A percentile compares a stretch with the other conserved stretches of the same genome.
These are phyloP conservation scores for Cyathus striatus DNA, from an alignment of 768 basidiomycete genomes.

Conservation along the genomic window DNA sequence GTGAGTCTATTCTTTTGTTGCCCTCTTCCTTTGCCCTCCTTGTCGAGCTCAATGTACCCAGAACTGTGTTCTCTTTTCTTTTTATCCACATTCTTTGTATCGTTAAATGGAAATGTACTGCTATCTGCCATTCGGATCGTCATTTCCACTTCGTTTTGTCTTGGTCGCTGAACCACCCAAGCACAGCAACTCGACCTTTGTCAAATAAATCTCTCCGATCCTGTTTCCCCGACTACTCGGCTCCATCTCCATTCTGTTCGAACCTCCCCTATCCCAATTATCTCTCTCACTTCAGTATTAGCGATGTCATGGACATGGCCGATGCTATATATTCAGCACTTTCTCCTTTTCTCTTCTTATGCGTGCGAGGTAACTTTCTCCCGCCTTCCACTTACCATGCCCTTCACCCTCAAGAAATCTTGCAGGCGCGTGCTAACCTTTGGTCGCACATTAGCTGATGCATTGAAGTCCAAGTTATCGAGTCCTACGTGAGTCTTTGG, in stretches of 20 bases:
- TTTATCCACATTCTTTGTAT: too few species aligned
- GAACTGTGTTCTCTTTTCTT: too few species aligned
- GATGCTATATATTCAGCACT: constrained; percentile 1
- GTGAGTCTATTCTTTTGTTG: too few species aligned
- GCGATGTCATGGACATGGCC: background rate
- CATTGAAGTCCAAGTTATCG: constrained; percentile 31
- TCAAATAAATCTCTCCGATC: constrained; percentile 9
- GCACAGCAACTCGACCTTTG: constrained; percentile 11
- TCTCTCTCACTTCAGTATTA: background rate
- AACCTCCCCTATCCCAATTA: too few species aligned
- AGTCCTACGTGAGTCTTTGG: constrained; percentile 18
- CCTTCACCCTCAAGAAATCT: constrained; percentile 36
- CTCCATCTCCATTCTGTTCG: constrained; percentile 12
- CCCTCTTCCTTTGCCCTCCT: too few species aligned
- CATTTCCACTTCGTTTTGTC: background rate
- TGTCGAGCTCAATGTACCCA: too few species aligned
- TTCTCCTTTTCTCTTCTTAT: too few species aligned
- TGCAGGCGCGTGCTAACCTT: constrained; percentile 42
- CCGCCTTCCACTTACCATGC: constrained; percentile 13
- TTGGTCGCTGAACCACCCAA: constrained; percentile 27
- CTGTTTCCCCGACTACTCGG: constrained; percentile 11
- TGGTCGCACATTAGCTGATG: constrained; percentile 45
- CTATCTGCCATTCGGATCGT: too few species aligned
- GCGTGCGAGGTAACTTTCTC: too few species aligned
- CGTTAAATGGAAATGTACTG: too few species aligned